Conservation (phyloP, 1,284 basidiomycete species). For the Clitocybe nebularis region DNA sequence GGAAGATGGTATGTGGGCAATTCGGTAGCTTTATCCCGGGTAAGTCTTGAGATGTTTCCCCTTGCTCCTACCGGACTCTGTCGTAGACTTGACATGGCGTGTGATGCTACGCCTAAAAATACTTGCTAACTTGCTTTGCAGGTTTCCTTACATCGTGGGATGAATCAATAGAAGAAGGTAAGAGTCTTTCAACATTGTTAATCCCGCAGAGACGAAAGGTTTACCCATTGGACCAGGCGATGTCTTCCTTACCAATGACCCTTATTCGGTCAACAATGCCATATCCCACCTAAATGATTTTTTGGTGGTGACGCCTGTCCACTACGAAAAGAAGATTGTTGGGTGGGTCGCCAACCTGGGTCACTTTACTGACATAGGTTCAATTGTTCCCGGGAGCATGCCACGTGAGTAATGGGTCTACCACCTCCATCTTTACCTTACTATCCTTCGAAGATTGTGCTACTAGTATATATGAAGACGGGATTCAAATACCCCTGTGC, state of each 20-base stretch:
- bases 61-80: no score
- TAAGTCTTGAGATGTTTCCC: no score
- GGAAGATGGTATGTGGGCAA: constrained; percentile 28
- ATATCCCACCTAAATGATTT: constrained; percentile 26
- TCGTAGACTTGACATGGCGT: no score
- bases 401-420: constrained; percentile 19
- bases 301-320: constrained; percentile 23
- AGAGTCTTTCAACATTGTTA: background rate
- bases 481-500: constrained; percentile 27
- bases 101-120: no score
- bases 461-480: constrained; percentile 24
- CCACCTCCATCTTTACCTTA: background rate
- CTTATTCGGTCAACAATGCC: constrained; percentile 21
- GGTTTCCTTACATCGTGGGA: constrained; percentile 23
- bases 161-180: constrained; percentile 25
- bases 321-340: constrained; percentile 19
- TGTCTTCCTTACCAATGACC: constrained; percentile 26
- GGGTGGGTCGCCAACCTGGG: constrained; percentile 23
- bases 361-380: constrained; percentile 22
- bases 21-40: constrained; percentile 25
- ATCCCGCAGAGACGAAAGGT: no score
- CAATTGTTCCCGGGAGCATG: constrained; percentile 22
- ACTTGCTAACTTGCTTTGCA: background rate
- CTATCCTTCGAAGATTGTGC: constrained; percentile 15
- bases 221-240: constrained; percentile 15